Evolutionary conservation across 495 filamentous ascomycete species (phyloP).

Genomic region (Bacidia rubella): DNA sequence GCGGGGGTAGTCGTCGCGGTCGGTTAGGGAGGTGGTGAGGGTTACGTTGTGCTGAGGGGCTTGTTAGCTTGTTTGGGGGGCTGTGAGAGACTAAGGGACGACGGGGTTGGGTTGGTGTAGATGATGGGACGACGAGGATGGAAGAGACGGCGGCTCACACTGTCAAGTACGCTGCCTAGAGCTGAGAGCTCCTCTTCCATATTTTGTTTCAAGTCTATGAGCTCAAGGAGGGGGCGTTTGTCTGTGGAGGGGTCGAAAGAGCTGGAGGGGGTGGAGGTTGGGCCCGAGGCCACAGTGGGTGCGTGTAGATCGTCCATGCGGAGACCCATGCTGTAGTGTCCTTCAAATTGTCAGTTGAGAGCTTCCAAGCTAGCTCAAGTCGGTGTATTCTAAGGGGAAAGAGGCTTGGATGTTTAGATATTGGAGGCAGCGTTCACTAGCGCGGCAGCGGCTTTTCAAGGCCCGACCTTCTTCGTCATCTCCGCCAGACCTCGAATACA

Average conservation of each 20-base stretch:
- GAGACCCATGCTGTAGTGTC: constrained; percentile 25
- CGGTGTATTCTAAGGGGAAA: not conserved
- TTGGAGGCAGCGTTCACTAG: not conserved
- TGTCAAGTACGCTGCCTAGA: constrained; percentile 71
- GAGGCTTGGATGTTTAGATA: not conserved
- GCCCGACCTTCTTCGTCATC: too few relatives aligned
- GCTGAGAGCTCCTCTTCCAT: constrained; percentile 77
- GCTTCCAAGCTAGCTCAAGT: too few relatives aligned
- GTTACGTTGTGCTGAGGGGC: constrained; percentile 55
- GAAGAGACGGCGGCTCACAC: constrained; percentile 41
- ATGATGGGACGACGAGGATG: not conserved
- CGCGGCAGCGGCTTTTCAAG: not conserved
- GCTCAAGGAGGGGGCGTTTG: constrained; percentile 45
- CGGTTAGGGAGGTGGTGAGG: constrained; percentile 82
- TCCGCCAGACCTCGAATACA: not conserved
- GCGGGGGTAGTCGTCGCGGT: constrained; percentile 84
- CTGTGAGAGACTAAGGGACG: not conserved
- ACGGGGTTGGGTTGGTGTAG: not conserved
- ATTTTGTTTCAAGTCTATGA: constrained; percentile 62
- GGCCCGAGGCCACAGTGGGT: constrained; percentile 56
- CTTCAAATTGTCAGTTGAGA: not conserved
- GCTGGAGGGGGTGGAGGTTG: constrained; percentile 38
- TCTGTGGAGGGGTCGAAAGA: constrained; percentile 38
- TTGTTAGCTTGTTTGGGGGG: not conserved
- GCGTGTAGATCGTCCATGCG: constrained; percentile 61